A percentile compares a stretch with the other conserved stretches of the same genome.
phyloP scores from a whole-genome alignment of 352 stramenopile genomes.

The Phytophthora vignae region DNA sequence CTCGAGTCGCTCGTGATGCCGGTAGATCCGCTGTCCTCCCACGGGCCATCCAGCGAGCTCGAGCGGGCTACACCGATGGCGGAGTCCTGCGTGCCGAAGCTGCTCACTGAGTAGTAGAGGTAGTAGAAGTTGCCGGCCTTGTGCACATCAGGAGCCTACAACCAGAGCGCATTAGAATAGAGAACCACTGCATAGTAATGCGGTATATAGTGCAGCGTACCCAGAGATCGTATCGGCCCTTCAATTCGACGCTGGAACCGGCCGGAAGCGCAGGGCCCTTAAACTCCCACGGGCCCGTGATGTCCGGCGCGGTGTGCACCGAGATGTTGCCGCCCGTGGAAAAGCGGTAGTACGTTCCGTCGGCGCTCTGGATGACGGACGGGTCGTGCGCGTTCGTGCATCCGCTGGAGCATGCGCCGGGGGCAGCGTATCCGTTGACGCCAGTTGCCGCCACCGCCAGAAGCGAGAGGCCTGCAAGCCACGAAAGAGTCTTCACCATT shows the following conservation, averaged over 20 bases:
- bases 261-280: slow-evolving; percentile 43
- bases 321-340: slow-evolving; percentile 50
- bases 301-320: slow-evolving; percentile 46
- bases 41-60: slow-evolving; percentile 48
- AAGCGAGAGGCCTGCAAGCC: not conserved
- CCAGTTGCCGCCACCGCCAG: slow-evolving; percentile 6
- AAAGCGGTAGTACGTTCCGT: slow-evolving; percentile 62
- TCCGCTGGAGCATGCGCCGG: slow-evolving; percentile 21
- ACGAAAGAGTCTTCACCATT: no score
- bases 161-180: not conserved
- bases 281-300: slow-evolving; percentile 51
- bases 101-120: slow-evolving; percentile 64
- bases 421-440: slow-evolving; percentile 29
- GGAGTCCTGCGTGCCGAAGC: slow-evolving; percentile 52
- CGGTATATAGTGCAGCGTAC: slow-evolving; percentile 6
- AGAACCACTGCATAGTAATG: not conserved
- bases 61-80: slow-evolving; percentile 54
- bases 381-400: slow-evolving; percentile 51
- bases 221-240: slow-evolving; percentile 52
- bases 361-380: slow-evolving; percentile 40
- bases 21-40: slow-evolving; percentile 45
- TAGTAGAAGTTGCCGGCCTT: slow-evolving; percentile 63
- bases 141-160: slow-evolving; percentile 45
- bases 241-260: slow-evolving; percentile 53
- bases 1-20: slow-evolving; percentile 34